Base-by-base conservation (phyloP, 352 stramenopile species). In the Aphanomyces cochlioides region DNA sequence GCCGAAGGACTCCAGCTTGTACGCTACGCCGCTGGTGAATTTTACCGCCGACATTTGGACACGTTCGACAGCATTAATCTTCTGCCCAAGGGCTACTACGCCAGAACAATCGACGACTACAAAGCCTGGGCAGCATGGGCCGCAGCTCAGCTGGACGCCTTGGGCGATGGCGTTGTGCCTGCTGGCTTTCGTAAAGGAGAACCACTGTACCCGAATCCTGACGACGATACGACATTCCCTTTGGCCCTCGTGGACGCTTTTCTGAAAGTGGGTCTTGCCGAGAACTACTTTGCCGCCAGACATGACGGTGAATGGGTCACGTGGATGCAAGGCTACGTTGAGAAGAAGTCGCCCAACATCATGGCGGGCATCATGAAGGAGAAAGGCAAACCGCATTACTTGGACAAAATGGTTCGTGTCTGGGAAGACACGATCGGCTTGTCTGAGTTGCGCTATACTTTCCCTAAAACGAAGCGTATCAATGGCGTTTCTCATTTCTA, bases 1-100 rank as follows among this genome's bases (percentile, higher is more conserved):
- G 82, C 75, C 4, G 87, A 92, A 63, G 79, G 80, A 0, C 73
- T 95, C 60, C 87, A 95, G 61, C 77, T 93, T 38, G 85, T 95
- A 12, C 84, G 84, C 0, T 95, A 95, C 48, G 82, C 64, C 7
- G 83, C 84, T 40, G 87, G 87, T 10, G 82, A 95, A 65, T 93
- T 95, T 65, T 93, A 92, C 74, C 83, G 84, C 34, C 76, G 90
- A 77, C 85, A 93, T 63, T 75, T 90, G 19, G 87, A 95, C 63
- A 92, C 84, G 47, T 95, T 95, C 60, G 79, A 91, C 71, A 89
- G 84, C 48, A 77, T 79, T 2, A 74, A 92, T 3, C 86, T 92
- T 47, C 36, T 92, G 36, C 86, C 86, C 1, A 89, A 89, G 56
- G 75, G 63, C 5, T 54, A 70, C 10, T 65, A 77, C 8, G 57